Evolutionary conservation across 306 rosid species (phyloP), one percentile per base, ranked within the genome.

Genomic region (Cercis canadensis): DNA sequence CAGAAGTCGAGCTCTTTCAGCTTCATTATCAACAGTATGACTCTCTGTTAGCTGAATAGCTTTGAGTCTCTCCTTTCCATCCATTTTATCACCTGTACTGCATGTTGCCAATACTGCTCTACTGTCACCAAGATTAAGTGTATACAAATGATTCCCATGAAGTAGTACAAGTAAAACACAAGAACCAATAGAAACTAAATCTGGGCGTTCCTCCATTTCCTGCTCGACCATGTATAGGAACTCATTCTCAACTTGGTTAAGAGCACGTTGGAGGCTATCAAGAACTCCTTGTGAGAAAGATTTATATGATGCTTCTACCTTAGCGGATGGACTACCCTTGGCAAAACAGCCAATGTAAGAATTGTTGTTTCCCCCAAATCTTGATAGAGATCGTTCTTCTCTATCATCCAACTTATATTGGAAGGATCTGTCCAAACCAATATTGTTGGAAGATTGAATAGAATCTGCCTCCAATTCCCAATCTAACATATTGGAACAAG

Each of bases 181-280:
- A 55, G 97, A 95, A 47, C 99, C 99, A 57, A 95, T 75, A 14
- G 96, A 95, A 66, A 95, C 99, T 80, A 95, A 87, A 86, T 95
- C 97, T 4, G 96, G 99, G 9, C 99, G 97, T 46, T 85, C 93
- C 75, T 85, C 99, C 96, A 92, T 95, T 89, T 95, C 99, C 78
- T 85, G 96, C 77, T 92, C 99, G 56, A 95, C 99, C 97, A 95
- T 92, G 88, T 81, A 86, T 53, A 95, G 69, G 89, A 92, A 95
- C 60, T 95, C 99, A 77, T 81, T 89, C 85, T 95, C 99, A 9
- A 74, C 88, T 82, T 92, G 97, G 78, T 70, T 79, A 62, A 95
- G 83, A 62, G 96, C 91, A 11, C 86, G 90, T 62, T 86, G 84
- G 57, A 95, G 90, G 81, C 92, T 87, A 74, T 83, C 96, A 61